A percentile compares a stretch with the other conserved stretches of the same genome.
Evolutionary conservation across 805 yeast species (phyloP).

Genomic region (Saccharomycopsis capsularis): DNA sequence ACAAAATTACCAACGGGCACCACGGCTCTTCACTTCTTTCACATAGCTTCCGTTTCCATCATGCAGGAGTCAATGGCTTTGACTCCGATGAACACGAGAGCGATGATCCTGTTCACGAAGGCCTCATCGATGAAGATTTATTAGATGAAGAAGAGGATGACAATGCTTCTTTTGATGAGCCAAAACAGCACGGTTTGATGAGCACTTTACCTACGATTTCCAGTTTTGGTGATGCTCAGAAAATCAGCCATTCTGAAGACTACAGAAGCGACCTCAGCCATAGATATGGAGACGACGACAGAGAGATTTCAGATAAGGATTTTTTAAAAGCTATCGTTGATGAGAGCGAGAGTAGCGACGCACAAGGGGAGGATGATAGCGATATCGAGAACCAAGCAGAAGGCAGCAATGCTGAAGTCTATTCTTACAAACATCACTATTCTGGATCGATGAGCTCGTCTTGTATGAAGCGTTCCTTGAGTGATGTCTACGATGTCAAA

Average conservation of each 20-base stretch:
- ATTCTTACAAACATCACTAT: too few relatives aligned
- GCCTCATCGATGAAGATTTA: constrained; percentile 18
- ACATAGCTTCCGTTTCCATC: constrained; percentile 5
- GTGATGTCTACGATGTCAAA: too few relatives aligned
- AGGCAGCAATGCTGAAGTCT: neutral
- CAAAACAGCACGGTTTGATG: constrained; percentile 22
- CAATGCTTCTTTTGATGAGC: constrained; percentile 21
- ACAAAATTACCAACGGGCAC: neutral
- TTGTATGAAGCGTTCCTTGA: too few relatives aligned
- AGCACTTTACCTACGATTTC: constrained; percentile 21
- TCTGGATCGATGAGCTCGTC: too few relatives aligned
- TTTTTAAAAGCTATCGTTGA: neutral
- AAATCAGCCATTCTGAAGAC: neutral
- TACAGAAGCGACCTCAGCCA: neutral
- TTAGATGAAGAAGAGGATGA: constrained; percentile 20
- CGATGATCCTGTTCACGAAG: constrained; percentile 9
- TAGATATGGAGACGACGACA: neutral
- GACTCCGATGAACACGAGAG: constrained; percentile 10
- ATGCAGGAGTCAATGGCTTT: constrained; percentile 1
- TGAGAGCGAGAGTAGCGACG: neutral
- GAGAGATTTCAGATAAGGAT: too few relatives aligned
- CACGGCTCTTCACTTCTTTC: constrained; percentile 3
- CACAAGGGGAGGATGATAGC: neutral
- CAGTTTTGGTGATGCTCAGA: constrained; percentile 14
- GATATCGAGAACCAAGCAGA: neutral